These are phyloP conservation scores for Pseudocercospora fuligena DNA, from an alignment of 2,329 filamentous ascomycete species.

Conservation along the genomic window DNA sequence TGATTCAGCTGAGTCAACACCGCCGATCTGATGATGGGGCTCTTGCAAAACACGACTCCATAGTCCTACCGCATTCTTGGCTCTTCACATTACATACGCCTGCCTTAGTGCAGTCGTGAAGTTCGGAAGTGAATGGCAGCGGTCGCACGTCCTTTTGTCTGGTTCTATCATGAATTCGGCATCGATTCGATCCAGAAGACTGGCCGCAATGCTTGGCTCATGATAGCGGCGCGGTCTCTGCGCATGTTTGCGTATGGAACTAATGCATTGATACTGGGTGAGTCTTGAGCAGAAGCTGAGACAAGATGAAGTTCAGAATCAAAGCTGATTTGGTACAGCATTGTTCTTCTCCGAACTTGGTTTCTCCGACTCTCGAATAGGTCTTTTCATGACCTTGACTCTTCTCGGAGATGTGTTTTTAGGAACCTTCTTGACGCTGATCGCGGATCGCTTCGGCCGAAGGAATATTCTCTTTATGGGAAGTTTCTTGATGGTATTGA, in stretches of 20 bases:
- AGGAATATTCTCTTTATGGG: conserved; percentile 39
- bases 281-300: neutral
- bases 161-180: conserved; percentile 43
- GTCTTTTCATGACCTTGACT: conserved; percentile 43
- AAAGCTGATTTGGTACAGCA: conserved; percentile 27
- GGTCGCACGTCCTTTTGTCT: conserved; percentile 29
- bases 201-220: conserved; percentile 55
- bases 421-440: conserved; percentile 39
- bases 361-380: conserved; percentile 40
- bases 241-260: conserved; percentile 43
- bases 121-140: conserved; percentile 28
- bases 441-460: conserved; percentile 42
- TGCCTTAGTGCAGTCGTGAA: conserved; percentile 15
- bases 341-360: conserved; percentile 42
- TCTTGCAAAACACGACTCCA: neutral
- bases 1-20: conserved; percentile 7
- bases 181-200: conserved; percentile 39
- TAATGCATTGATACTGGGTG: conserved; percentile 38
- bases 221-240: conserved; percentile 56
- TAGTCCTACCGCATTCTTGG: neutral
- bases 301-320: neutral
- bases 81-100: neutral
- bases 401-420: conserved; percentile 42
- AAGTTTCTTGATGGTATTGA: conserved; percentile 39
- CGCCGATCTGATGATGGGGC: neutral